phyloP scores from a whole-genome alignment of 805 yeast species.

The Yarrowia divulgata region DNA sequence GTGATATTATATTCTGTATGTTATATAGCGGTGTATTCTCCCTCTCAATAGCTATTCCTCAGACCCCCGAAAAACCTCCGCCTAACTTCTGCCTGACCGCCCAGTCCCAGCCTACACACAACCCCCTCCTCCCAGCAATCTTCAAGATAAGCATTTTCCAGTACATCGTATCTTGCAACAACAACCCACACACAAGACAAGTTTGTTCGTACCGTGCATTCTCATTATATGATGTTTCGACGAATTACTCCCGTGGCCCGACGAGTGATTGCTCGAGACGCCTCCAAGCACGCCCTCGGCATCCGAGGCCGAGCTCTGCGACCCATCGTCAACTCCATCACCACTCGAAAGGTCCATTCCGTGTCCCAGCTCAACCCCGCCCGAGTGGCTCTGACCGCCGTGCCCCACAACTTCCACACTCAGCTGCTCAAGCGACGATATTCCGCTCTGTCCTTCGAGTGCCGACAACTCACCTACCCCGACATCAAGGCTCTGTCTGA shows the following conservation, averaged over 20 bases:
- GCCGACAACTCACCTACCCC: slow-evolving; percentile 34
- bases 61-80: slow-evolving; percentile 11
- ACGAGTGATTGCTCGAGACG: slow-evolving; percentile 29
- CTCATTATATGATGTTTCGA: slow-evolving; percentile 22
- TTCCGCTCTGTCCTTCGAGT: slow-evolving; percentile 20
- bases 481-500: slow-evolving; percentile 56
- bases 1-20: not conserved
- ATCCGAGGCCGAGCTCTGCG: slow-evolving; percentile 35
- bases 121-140: slow-evolving; percentile 34
- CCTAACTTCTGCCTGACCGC: not conserved
- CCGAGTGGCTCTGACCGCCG: slow-evolving; percentile 29
- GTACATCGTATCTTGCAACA: slow-evolving; percentile 24
- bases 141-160: slow-evolving; percentile 29
- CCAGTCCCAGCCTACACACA: not conserved
- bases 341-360: slow-evolving; percentile 37
- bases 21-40: not conserved
- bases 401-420: slow-evolving; percentile 31
- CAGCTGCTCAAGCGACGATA: slow-evolving; percentile 37
- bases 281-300: slow-evolving; percentile 9
- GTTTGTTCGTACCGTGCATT: not conserved
- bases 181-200: not conserved
- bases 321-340: slow-evolving; percentile 35
- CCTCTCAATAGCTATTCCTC: no score
- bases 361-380: slow-evolving; percentile 34
- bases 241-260: slow-evolving; percentile 34